Evolutionary conservation across 1,284 basidiomycete genomes (phyloP).

Genomic region (Fomitopsis palustris): DNA sequence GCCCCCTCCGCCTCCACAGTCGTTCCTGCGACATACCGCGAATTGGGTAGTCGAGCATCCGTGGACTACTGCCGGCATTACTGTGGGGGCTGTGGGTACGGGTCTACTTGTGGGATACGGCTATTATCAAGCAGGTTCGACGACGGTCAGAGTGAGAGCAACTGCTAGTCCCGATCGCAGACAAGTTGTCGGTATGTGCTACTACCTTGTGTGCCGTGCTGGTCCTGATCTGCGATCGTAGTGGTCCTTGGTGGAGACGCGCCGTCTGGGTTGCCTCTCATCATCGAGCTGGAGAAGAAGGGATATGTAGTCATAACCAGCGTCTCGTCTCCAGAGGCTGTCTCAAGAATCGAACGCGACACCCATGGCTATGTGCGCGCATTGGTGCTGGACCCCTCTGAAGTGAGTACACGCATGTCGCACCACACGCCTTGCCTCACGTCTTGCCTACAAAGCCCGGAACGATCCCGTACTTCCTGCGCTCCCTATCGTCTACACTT

Average conservation of each 20-base stretch:
- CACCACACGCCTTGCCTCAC: slow-evolving; percentile 4
- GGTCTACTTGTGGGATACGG: slow-evolving; percentile 58
- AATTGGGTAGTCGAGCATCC: slow-evolving; percentile 57
- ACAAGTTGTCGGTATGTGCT: slow-evolving; percentile 65
- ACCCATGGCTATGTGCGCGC: slow-evolving; percentile 74
- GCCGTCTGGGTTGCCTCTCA: slow-evolving; percentile 63
- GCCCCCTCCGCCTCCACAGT: slow-evolving; percentile 44
- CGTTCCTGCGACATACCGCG: slow-evolving; percentile 41
- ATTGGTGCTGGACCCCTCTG: slow-evolving; percentile 71
- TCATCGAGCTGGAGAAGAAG: slow-evolving; percentile 66
- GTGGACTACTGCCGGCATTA: slow-evolving; percentile 50
- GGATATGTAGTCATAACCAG: slow-evolving; percentile 81
- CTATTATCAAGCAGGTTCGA: slow-evolving; percentile 16
- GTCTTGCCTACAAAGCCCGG: slow-evolving; percentile 45
- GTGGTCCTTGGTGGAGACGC: slow-evolving; percentile 80
- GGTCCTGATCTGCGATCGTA: slow-evolving; percentile 25
- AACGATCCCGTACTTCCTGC: slow-evolving; percentile 69
- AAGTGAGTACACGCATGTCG: slow-evolving; percentile 42
- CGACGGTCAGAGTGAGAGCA: slow-evolving; percentile 31
- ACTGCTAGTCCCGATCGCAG: slow-evolving; percentile 44
- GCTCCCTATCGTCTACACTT: slow-evolving; percentile 72
- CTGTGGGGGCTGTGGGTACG: slow-evolving; percentile 52
- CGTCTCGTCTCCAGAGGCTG: slow-evolving; percentile 62
- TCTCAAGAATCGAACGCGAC: slow-evolving; percentile 56
- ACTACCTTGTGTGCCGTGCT: not conserved